Conservation (phyloP, 345 rosid species). For the Salix viminalis region DNA sequence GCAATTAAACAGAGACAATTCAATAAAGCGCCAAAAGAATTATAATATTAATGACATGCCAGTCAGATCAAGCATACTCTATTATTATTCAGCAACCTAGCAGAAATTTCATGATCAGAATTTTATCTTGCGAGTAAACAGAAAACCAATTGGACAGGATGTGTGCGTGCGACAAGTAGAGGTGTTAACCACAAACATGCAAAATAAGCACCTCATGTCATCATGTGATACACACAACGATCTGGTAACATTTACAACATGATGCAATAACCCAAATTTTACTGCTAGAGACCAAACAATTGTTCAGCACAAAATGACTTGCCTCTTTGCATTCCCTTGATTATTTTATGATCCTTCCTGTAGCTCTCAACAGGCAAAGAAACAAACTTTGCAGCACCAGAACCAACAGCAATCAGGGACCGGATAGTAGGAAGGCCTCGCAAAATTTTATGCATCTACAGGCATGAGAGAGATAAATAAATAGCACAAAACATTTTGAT, state of each 20-base stretch:
- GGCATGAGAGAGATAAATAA: neutral
- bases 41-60: neutral
- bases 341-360: constrained; percentile 71
- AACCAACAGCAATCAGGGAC: constrained; percentile 70
- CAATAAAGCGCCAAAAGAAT: neutral
- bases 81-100: neutral
- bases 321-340: constrained; percentile 97
- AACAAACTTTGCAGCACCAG: constrained; percentile 77
- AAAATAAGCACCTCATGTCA: neutral
- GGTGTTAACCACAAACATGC: neutral
- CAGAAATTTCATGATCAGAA: neutral
- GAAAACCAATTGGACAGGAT: too few relatives aligned
- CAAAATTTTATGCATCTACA: constrained; percentile 64
- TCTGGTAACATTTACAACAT: neutral
- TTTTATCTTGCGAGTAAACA: neutral
- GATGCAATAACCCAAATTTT: neutral
- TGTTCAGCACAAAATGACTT: constrained; percentile 16
- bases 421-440: constrained; percentile 73
- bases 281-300: neutral
- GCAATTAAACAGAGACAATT: neutral
- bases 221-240: neutral
- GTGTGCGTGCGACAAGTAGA: too few relatives aligned
- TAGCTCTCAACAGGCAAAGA: constrained; percentile 85
- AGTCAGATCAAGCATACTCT: neutral
- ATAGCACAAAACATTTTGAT: neutral